A percentile compares a stretch with the other conserved stretches of the same genome.
These are phyloP conservation scores for Schizochytrium sp. DNA, from an alignment of 108 stramenopile species.

Conservation along the genomic window DNA sequence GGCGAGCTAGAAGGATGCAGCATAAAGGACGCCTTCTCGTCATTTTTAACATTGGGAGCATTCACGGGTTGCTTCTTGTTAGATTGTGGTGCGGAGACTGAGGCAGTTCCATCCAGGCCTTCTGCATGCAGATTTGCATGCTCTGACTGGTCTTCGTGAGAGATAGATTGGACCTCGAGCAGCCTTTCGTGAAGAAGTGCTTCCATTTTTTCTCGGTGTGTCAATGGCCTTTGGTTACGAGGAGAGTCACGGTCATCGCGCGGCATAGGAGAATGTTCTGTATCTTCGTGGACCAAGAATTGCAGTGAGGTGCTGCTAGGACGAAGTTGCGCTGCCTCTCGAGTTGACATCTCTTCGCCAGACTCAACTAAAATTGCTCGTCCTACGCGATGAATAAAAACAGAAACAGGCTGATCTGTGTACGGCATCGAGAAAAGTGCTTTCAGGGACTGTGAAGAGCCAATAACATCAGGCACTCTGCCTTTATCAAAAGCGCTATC, in stretches of 20 bases:
- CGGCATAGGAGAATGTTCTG: neutral
- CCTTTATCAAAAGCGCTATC: slow-evolving; percentile 30
- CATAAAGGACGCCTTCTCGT: no score
- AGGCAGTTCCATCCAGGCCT: no score
- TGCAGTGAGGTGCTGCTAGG: neutral
- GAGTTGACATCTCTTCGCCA: neutral
- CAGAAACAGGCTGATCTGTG: neutral
- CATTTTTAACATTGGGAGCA: no score
- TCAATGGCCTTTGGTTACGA: neutral
- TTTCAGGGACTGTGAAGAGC: slow-evolving; percentile 1
- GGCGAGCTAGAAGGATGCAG: no score
- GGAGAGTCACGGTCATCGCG: neutral
- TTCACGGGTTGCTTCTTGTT: no score
- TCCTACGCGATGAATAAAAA: slow-evolving; percentile 10
- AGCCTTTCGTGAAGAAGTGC: neutral
- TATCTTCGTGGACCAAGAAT: slow-evolving; percentile 1
- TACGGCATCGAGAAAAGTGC: slow-evolving; percentile 55
- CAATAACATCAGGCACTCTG: slow-evolving; percentile 21
- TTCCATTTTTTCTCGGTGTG: neutral
- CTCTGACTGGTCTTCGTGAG: no score
- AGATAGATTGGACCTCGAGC: neutral
- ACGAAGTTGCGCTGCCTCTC: neutral
- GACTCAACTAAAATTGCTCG: slow-evolving; percentile 14
- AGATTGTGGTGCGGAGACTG: no score
- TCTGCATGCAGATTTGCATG: no score